Percentiles rank a stretch among this genome's conserved stretches.
Conservation (phyloP, 192 early-diverging fungal genomes). For the Jimgerdemannia lactiflua region DNA sequence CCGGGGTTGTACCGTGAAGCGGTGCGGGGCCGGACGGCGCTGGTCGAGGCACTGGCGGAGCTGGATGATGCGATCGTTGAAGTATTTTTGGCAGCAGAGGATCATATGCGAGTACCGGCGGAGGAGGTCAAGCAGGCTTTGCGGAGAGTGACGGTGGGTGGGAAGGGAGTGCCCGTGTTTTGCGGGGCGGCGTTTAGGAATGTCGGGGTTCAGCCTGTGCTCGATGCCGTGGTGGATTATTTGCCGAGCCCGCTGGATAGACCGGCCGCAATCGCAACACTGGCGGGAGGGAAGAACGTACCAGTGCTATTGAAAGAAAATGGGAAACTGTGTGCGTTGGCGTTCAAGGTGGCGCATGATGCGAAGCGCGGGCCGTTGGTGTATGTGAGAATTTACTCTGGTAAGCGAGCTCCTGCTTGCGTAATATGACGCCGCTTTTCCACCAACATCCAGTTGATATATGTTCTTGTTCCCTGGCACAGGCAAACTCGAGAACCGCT, state of each 20-base stretch:
- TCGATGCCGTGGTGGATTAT: constrained; percentile 87
- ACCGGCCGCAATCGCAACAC: constrained; percentile 55
- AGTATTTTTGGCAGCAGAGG: constrained; percentile 75
- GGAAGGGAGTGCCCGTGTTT: constrained; percentile 77
- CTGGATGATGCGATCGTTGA: constrained; percentile 85
- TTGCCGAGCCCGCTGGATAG: constrained; percentile 79
- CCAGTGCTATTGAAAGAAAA: constrained; percentile 43
- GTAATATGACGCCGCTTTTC: background rate
- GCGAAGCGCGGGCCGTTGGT: constrained; percentile 84
- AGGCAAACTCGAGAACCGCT: constrained; percentile 64
- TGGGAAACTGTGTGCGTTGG: constrained; percentile 77
- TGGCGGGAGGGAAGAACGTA: constrained; percentile 30
- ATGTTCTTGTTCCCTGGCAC: background rate
- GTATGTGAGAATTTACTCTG: constrained; percentile 89
- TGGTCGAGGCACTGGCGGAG: constrained; percentile 84
- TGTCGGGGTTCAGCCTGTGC: constrained; percentile 88
- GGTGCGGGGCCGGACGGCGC: constrained; percentile 51
- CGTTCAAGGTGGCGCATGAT: constrained; percentile 93
- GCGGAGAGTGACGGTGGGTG: constrained; percentile 65
- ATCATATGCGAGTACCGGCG: constrained; percentile 66
- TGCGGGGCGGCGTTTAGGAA: constrained; percentile 88
- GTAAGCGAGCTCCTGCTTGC: constrained; percentile 14
- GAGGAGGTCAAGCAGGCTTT: constrained; percentile 63
- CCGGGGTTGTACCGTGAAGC: constrained; percentile 41
- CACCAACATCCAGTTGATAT: constrained; percentile 5